Conservation (phyloP, 805 yeast genomes). For the Wickerhamomyces alni region DNA sequence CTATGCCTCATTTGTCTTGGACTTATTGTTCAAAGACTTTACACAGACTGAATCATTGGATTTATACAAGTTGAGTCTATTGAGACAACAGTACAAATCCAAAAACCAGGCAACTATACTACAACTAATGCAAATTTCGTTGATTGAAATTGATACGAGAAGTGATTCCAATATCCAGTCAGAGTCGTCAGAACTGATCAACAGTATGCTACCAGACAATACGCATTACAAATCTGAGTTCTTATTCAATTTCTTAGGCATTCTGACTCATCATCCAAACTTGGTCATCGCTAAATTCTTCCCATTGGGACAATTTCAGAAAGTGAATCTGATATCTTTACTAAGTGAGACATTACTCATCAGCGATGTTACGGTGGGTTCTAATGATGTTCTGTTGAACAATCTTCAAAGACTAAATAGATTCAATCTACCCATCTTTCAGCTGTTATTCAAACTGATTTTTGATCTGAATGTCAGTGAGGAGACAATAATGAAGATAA, state of each 20-base stretch:
- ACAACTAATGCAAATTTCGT: constrained; percentile 10
- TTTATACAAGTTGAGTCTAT: constrained; percentile 15
- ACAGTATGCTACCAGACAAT: constrained; percentile 15
- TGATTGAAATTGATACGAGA: constrained; percentile 10
- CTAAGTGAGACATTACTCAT: constrained; percentile 8
- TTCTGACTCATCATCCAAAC: constrained; percentile 13
- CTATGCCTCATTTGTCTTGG: constrained; percentile 15
- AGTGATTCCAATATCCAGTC: constrained; percentile 14
- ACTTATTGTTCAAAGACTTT: constrained; percentile 18
- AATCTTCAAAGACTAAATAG: constrained; percentile 27
- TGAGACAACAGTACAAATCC: constrained; percentile 17
- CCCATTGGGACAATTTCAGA: background rate
- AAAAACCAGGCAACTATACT: constrained; percentile 14
- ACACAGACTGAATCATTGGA: constrained; percentile 11
- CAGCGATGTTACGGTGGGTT: background rate
- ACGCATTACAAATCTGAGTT: constrained; percentile 13
- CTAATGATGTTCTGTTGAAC: constrained; percentile 4
- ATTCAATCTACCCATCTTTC: constrained; percentile 37
- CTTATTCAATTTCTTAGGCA: constrained; percentile 10
- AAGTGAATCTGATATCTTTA: constrained; percentile 1
- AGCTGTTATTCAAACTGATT: constrained; percentile 30
- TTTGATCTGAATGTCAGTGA: constrained; percentile 12
- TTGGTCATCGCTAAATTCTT: constrained; percentile 4
- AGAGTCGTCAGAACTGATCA: constrained; percentile 21
- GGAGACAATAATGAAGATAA: constrained; percentile 7